Base-by-base conservation (phyloP, 352 stramenopile genomes). In the Phytophthora sp. region DNA sequence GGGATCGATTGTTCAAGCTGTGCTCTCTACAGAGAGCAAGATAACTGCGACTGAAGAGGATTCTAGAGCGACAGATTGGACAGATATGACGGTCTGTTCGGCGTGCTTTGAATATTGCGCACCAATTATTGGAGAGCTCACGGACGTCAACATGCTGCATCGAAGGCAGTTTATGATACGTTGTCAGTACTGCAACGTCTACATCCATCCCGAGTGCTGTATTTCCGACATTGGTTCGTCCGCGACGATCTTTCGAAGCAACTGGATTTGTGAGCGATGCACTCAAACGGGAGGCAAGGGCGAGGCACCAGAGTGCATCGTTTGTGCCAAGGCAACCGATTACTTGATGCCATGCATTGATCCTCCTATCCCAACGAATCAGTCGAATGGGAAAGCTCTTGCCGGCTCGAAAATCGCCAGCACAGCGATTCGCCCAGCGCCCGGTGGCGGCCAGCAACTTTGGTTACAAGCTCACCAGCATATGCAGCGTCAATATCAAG, bases 261-360 rank as follows among this genome's bases (percentile, higher is more conserved):
- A 93, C 31, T 96, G 86, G 88, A 93, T 93, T 29, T 96, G 88
- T 53, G 88, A 96, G 50, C 74, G 77, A 0, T 96, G 88, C 61
- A 91, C 69, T 3, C 60, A 89, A 58, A 76, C 80, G 1, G 73
- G 71, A 9, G 70, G 77, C 5, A 76, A 74, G n/a, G n/a, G n/a
- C 7, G 71, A 74, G 3, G 49, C 59, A 5, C 69, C 82, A 7
- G 61, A 62, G 9, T 96, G 88, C 45, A 29, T 88, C 36, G 68
- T 93, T 0, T 96, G 88, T 45, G 77, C 88, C 1, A 83, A 84
- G 58, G 58, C 77, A 16, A 80, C 71, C 39, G 88, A 91, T 47
- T 95, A 95, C 45, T 77, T 96, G 61, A 92, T 96, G 81, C 85
- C 86, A 15, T 92, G 86, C 31, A 49, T 77, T 7, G 69, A 76